Evolutionary conservation across 148 eudicot genomes (phyloP), one percentile per base, ranked within the genome.

Genomic region (Silene uniflora): DNA sequence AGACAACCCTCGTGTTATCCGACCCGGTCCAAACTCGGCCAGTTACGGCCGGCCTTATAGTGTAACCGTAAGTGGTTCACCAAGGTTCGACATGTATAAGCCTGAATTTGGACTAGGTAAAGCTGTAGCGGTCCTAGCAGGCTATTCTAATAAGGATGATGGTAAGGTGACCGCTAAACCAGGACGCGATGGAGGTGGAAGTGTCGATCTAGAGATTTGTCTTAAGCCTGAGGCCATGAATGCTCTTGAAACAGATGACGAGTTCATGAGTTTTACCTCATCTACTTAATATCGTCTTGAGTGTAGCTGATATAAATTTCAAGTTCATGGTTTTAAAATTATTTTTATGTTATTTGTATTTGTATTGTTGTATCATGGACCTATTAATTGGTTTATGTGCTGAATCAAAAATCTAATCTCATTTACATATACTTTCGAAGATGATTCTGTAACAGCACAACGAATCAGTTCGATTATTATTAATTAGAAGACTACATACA

Each of bases 81-180:
- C 95, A 0, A 80, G 91, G 74, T 87, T 90, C 27, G 89, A 90
- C 3, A 88, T 90, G 90, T 92, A 88, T 67, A 88, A 89, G 25
- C 86, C 87, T 3, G 91, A 90, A 59, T 92, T 92, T 56, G 96
- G 93, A 72, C 84, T 91, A 86, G 98, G 96, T 0, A 67, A 63
- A 19, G 86, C 96, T 0, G 21, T 85, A 62, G 89, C 91, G 0
- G 81, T 90, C 1, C 52, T 88, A 49, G 89, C 86, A 3, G 96
- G 98, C 0, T 76, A 60, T 73, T 85, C 88, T 2, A 90, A 87
- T 59, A 89, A 88, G 66, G 91, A 86, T 25, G 90, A 93, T 65
- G 96, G 96, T 0, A 93, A 89, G 84, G 81, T 89, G 44, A 87
- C 93, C 2, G 90, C 90, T 7, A 90, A 86, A 49, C 96, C 93